Conservation (phyloP, 1,139 yeast species). For the Pichia sp. region DNA sequence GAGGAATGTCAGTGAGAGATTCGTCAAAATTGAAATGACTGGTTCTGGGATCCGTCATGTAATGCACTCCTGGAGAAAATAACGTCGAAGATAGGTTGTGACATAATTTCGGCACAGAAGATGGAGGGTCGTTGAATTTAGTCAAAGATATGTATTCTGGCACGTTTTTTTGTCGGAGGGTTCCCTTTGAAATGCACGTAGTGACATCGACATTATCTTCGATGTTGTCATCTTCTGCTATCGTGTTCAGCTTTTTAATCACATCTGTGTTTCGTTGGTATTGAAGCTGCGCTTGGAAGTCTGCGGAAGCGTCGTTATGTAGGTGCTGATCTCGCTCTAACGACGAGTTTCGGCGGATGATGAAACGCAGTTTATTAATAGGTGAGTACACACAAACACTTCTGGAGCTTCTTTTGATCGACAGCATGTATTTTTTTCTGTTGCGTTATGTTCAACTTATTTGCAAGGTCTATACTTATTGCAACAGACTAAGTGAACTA, state of each 20-base stretch:
- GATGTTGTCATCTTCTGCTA: background rate
- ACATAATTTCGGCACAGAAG: slow-evolving; percentile 44
- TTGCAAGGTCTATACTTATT: background rate
- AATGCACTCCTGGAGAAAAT: slow-evolving; percentile 82
- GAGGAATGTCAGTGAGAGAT: slow-evolving; percentile 55
- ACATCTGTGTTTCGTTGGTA: background rate
- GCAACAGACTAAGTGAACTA: background rate
- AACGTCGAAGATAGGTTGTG: slow-evolving; percentile 67
- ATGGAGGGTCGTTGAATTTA: slow-evolving; percentile 16
- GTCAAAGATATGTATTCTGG: slow-evolving; percentile 23
- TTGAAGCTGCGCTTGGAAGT: background rate
- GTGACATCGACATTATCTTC: slow-evolving; percentile 4
- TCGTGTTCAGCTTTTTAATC: background rate
- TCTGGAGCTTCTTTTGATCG: background rate
- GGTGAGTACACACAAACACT: background rate
- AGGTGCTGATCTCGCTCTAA: background rate
- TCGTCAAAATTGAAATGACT: slow-evolving; percentile 68
- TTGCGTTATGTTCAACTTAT: too few species aligned
- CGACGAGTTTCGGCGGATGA: background rate
- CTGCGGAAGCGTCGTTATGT: background rate
- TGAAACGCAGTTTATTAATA: background rate
- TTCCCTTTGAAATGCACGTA: slow-evolving; percentile 6
- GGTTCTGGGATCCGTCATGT: slow-evolving; percentile 71
- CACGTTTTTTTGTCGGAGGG: background rate
- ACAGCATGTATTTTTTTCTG: background rate